These are phyloP conservation scores for Auricularia sp. DNA, from an alignment of 768 basidiomycete species.

Conservation along the genomic window DNA sequence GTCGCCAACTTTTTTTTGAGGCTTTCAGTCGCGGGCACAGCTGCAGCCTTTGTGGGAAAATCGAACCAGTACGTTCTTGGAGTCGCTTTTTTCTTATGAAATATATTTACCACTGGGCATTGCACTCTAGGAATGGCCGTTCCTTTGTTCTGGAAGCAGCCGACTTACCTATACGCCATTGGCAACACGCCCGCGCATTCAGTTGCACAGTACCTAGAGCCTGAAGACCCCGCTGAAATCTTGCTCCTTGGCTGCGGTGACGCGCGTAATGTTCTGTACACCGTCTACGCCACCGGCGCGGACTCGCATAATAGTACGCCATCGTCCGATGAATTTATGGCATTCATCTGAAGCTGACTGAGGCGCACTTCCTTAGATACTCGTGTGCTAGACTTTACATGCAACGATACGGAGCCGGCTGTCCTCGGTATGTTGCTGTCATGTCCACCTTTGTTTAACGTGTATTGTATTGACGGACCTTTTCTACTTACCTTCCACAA, in stretches of 20 bases:
- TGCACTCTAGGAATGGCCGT: no score
- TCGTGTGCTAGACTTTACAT: slow-evolving; percentile 11
- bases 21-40: no score
- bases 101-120: no score
- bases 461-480: no score
- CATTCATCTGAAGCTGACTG: background rate
- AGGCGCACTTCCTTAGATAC: background rate
- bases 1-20: no score
- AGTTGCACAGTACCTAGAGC: background rate
- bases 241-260: slow-evolving; percentile 12
- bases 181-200: slow-evolving; percentile 1
- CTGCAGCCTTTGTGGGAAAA: no score
- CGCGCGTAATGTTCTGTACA: slow-evolving; percentile 12
- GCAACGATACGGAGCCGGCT: slow-evolving; percentile 13
- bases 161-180: background rate
- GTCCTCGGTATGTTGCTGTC: slow-evolving; percentile 9
- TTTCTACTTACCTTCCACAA: background rate
- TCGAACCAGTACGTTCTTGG: no score
- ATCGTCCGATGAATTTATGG: background rate
- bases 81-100: no score
- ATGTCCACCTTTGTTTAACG: background rate
- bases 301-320: background rate
- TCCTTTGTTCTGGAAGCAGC: background rate
- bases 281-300: slow-evolving; percentile 3
- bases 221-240: slow-evolving; percentile 1